Evolutionary conservation across 768 basidiomycete genomes (phyloP).

Genomic region (Jaapia argillacea): DNA sequence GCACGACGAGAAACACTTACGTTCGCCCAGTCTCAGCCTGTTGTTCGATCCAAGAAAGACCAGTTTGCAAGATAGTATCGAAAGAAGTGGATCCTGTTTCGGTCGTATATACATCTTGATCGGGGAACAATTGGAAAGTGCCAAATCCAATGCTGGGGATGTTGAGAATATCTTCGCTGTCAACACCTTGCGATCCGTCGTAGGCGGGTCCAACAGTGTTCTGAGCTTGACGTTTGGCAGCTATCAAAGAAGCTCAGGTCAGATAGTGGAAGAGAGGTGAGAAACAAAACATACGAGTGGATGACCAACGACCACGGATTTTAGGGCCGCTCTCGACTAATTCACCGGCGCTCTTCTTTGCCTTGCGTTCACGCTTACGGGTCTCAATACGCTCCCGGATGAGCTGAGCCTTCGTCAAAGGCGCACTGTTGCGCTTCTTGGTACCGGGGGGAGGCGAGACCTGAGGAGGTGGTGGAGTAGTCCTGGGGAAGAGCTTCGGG

Average conservation of each 20-base stretch:
- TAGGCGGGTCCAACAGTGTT: conserved; percentile 36
- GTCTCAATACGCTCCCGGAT: neutral
- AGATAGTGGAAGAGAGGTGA: no score
- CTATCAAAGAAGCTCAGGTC: no score
- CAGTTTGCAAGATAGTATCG: neutral
- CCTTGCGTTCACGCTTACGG: neutral
- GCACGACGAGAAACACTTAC: neutral
- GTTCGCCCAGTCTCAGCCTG: neutral
- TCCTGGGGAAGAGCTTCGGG: conserved; percentile 39
- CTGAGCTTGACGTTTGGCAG: conserved; percentile 36
- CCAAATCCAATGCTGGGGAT: conserved; percentile 48
- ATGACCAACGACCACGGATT: neutral
- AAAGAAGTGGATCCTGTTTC: neutral
- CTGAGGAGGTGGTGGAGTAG: conserved; percentile 23
- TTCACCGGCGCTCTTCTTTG: neutral
- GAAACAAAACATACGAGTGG: no score
- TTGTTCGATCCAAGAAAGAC: neutral
- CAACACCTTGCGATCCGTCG: conserved; percentile 57
- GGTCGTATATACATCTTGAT: conserved; percentile 44
- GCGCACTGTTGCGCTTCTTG: neutral
- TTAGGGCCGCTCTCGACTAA: neutral
- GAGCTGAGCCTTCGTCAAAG: neutral
- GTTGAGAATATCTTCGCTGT: conserved; percentile 52
- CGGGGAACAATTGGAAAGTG: conserved; percentile 59
- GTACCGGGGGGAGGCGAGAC: neutral